A percentile compares a stretch with the other conserved stretches of the same genome.
Evolutionary conservation across 1,284 basidiomycete species (phyloP).

Genomic region (Rhodotorula sp.): DNA sequence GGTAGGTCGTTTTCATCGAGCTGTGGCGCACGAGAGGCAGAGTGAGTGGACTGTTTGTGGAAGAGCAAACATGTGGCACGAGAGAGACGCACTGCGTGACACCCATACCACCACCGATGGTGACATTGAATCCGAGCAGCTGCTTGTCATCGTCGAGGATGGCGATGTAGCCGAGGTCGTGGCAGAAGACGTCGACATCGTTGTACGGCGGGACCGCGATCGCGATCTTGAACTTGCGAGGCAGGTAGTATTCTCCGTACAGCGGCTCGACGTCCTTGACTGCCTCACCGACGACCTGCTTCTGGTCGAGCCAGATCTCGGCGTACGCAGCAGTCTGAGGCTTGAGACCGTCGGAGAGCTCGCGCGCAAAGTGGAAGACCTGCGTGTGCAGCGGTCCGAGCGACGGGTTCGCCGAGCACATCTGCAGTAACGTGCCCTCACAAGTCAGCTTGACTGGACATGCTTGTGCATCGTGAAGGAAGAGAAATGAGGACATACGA

Average conservation of each 20-base stretch:
- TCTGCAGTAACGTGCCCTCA: conserved; percentile 52
- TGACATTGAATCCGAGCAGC: conserved; percentile 52
- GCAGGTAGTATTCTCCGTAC: conserved; percentile 92
- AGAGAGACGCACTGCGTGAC: conserved; percentile 67
- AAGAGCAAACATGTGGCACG: not conserved
- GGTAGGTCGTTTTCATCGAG: conserved; percentile 98
- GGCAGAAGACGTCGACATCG: conserved; percentile 86
- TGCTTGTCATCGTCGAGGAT: conserved; percentile 56
- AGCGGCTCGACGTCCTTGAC: conserved; percentile 92
- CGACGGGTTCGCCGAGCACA: conserved; percentile 87
- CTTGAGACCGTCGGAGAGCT: conserved; percentile 80
- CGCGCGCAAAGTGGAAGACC: conserved; percentile 82
- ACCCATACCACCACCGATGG: conserved; percentile 87
- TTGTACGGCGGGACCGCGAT: conserved; percentile 95
- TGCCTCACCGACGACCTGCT: conserved; percentile 85
- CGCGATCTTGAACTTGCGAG: conserved; percentile 87
- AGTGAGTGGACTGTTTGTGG: not conserved
- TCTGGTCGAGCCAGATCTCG: conserved; percentile 98
- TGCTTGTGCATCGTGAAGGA: conserved; percentile 8
- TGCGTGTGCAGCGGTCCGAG: conserved; percentile 78
- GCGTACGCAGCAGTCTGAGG: conserved; percentile 93
- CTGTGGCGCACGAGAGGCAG: conserved; percentile 5
- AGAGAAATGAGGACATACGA: conserved; percentile 34
- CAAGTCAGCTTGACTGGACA: conserved; percentile 43
- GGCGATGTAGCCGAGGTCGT: conserved; percentile 78